phyloP scores from a whole-genome alignment of 2,329 filamentous ascomycete genomes.

The Fusarium incarnatum region DNA sequence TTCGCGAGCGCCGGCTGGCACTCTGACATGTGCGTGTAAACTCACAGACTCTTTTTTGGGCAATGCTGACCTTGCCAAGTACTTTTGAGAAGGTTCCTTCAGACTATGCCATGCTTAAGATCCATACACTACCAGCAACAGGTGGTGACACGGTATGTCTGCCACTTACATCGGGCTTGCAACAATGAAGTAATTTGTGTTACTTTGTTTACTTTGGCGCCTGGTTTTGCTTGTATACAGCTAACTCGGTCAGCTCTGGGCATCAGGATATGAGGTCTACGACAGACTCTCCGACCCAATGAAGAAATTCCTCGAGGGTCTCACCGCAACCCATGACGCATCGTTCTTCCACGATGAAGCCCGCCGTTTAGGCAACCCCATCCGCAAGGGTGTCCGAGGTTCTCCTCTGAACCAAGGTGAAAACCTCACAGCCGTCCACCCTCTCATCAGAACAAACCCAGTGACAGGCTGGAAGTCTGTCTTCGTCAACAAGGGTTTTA shows the following conservation, averaged over 20 bases:
- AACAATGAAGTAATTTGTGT: background rate
- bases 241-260: constrained; percentile 65
- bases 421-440: constrained; percentile 62
- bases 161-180: background rate
- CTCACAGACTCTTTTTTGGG: background rate
- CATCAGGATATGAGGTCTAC: constrained; percentile 70
- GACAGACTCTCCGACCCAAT: constrained; percentile 64
- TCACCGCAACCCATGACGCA: constrained; percentile 62
- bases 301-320: constrained; percentile 59
- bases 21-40: constrained; percentile 62
- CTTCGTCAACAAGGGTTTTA: constrained; percentile 64
- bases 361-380: constrained; percentile 58
- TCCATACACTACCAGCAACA: constrained; percentile 66
- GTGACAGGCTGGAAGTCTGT: constrained; percentile 69
- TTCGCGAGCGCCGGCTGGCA: constrained; percentile 59
- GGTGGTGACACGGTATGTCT: constrained; percentile 65
- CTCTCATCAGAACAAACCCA: constrained; percentile 69
- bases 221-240: background rate
- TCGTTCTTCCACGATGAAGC: constrained; percentile 64
- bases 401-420: constrained; percentile 68
- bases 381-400: constrained; percentile 60
- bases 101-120: constrained; percentile 70
- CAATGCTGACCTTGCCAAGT: constrained; percentile 32
- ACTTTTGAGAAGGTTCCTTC: constrained; percentile 69
- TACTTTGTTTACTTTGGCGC: background rate